A percentile compares a stretch with the other conserved stretches of the same genome.
Evolutionary conservation across 176 grass and related monocot species (phyloP).

Genomic region (Dendrocalamus sinicus): DNA sequence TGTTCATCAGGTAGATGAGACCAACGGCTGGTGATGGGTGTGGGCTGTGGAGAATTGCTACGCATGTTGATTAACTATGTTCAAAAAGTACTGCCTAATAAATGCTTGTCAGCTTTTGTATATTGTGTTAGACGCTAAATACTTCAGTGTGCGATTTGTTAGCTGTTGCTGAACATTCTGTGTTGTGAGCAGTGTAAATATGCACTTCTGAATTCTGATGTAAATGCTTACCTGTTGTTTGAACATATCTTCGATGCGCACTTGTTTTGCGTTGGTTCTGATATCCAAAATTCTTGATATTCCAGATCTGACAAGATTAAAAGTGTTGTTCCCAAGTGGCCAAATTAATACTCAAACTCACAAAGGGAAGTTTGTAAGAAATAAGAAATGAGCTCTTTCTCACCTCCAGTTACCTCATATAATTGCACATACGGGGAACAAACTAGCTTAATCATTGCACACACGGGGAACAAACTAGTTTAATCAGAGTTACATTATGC

Average conservation of each 20-base stretch:
- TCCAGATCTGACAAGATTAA: not conserved
- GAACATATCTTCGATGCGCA: slow-evolving; percentile 5
- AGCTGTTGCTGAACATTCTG: slow-evolving; percentile 46
- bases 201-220: slow-evolving; percentile 25
- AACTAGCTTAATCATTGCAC: no score
- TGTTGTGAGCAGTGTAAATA: slow-evolving; percentile 53
- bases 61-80: slow-evolving; percentile 44
- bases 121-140: slow-evolving; percentile 39
- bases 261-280: slow-evolving; percentile 10
- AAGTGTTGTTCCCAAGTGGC: not conserved
- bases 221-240: slow-evolving; percentile 41
- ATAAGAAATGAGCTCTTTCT: not conserved
- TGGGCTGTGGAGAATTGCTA: slow-evolving; percentile 33
- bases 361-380: not conserved
- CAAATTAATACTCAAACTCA: not conserved
- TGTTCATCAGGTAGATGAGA: slow-evolving; percentile 37
- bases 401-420: not conserved
- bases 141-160: slow-evolving; percentile 30
- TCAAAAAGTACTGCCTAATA: slow-evolving; percentile 44
- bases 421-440: not conserved
- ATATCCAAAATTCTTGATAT: not conserved
- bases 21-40: slow-evolving; percentile 29
- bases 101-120: slow-evolving; percentile 52
- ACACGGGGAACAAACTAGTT: not conserved
- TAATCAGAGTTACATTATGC: not conserved